A percentile compares a stretch with the other conserved stretches of the same genome.
phyloP scores from a whole-genome alignment of 2,329 filamentous ascomycete species.

The Domatiomyces catenatus region DNA sequence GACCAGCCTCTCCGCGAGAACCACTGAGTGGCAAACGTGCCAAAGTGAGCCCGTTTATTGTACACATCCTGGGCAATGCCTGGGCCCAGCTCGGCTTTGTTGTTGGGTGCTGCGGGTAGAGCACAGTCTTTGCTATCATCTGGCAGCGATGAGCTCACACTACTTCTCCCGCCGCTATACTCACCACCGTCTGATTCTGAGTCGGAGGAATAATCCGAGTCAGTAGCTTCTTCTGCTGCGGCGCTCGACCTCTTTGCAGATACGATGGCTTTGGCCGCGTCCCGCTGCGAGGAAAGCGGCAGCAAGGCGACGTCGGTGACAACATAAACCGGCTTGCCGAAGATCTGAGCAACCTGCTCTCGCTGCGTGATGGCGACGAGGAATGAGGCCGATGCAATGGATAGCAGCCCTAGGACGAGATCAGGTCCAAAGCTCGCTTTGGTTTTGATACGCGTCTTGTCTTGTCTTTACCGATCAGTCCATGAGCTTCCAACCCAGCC shows the following conservation, averaged over 20 bases:
- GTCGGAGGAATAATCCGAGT: slow-evolving; percentile 19
- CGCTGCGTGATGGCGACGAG: slow-evolving; percentile 75
- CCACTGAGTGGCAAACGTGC: slow-evolving; percentile 79
- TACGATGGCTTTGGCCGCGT: slow-evolving; percentile 49
- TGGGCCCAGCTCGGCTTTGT: slow-evolving; percentile 7
- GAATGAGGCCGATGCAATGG: slow-evolving; percentile 65
- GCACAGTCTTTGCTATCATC: not conserved
- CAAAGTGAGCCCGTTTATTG: slow-evolving; percentile 65
- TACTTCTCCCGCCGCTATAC: not conserved
- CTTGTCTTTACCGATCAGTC: slow-evolving; percentile 40
- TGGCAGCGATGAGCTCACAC: not conserved
- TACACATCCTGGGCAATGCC: slow-evolving; percentile 84
- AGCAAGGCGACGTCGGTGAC: slow-evolving; percentile 85
- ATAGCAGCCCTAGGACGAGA: slow-evolving; percentile 54
- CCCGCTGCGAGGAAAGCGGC: slow-evolving; percentile 59
- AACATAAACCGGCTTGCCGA: slow-evolving; percentile 67
- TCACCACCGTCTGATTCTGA: slow-evolving; percentile 14
- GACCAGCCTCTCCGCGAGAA: slow-evolving; percentile 69
- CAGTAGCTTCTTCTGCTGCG: slow-evolving; percentile 6
- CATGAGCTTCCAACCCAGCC: slow-evolving; percentile 33
- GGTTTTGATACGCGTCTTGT: not conserved
- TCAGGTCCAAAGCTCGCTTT: not conserved
- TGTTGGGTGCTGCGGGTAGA: not conserved
- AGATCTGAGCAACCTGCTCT: slow-evolving; percentile 75
- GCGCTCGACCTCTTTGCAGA: slow-evolving; percentile 15